Evolutionary conservation across 2,329 filamentous ascomycete genomes (phyloP), one percentile per base, ranked within the genome.

Genomic region (Colletotrichum tropicale): DNA sequence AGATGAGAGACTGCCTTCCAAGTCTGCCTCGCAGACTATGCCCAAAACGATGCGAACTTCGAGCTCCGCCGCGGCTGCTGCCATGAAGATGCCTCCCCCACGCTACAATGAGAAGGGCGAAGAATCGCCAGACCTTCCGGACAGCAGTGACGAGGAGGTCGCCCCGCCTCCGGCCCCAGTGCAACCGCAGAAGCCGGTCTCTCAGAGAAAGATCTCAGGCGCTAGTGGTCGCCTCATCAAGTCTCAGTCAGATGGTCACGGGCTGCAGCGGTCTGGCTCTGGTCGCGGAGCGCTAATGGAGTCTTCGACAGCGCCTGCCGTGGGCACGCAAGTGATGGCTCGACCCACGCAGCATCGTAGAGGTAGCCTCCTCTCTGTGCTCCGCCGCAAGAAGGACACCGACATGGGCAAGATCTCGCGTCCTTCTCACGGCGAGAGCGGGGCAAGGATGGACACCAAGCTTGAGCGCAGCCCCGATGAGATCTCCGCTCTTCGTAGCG

Each of bases 321-420:
- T 76, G 24, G 77, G 75, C 21, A 75, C 66, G 32, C 78, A 79
- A 34, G 77, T 77, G 15, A 75, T 73, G 52, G 72, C 76, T 8
- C 80, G 82, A 34, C 80, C 84, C 66, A 72, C 80, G 32, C 81
- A 84, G 18, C 80, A 85, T 32, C 85, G 86, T 36, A 85, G 87
- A 64, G 88, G 84, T 72, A 91, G 90, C 76, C 84, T 93, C 75
- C 88, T 92, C 83, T 88, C 88, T 3, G 91, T 91, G 6, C 84
- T 95, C n/a, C 90, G 92, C 48, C 92, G 94, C 70, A 94, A 92
- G 82, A 94, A 92, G 81, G 87, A 84, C 56, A 84, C 84, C 43
- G 88, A 90, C 76, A 80, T 85, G 30, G 85, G 87, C 64, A 91
- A 89, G 79, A 89, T 93, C 24, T 86, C 89, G 36, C 91, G 91